phyloP scores from a whole-genome alignment of 805 yeast species.

The Sugiyamaella boreocaroliniensis region DNA sequence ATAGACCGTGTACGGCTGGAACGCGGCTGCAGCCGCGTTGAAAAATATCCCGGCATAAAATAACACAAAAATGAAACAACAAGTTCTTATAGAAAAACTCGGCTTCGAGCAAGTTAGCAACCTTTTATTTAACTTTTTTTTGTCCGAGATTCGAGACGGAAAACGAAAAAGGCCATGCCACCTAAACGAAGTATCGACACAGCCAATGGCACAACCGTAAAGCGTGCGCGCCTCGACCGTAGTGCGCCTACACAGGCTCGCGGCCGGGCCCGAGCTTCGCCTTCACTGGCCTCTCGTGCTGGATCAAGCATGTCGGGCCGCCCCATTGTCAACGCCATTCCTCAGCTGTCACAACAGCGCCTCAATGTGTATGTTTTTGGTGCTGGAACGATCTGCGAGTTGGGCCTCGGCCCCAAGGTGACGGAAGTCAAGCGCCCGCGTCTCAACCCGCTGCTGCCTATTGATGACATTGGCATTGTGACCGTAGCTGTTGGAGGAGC shows the following conservation, averaged over 20 bases:
- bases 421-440: slow-evolving; percentile 96
- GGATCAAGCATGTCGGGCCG: slow-evolving; percentile 2
- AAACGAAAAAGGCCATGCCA: not conserved
- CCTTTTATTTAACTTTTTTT: not conserved
- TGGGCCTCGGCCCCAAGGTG: slow-evolving; percentile 93
- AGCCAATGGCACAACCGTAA: not conserved
- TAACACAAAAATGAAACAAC: no score
- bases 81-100: no score
- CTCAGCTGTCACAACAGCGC: slow-evolving; percentile 33
- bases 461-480: slow-evolving; percentile 62
- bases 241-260: not conserved
- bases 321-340: slow-evolving; percentile 19
- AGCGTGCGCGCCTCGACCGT: not conserved
- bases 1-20: no score
- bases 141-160: not conserved
- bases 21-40: no score
- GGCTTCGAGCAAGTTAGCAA: not conserved
- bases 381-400: slow-evolving; percentile 93
- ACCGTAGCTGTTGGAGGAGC: slow-evolving; percentile 94
- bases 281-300: not conserved
- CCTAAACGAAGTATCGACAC: not conserved
- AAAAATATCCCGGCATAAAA: no score
- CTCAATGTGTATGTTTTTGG: slow-evolving; percentile 92
- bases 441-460: slow-evolving; percentile 66
- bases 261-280: not conserved